Evolutionary conservation across 371 early-diverging fungal species (phyloP), one percentile per base, ranked within the genome.

Genomic region (Coemansia sp.): DNA sequence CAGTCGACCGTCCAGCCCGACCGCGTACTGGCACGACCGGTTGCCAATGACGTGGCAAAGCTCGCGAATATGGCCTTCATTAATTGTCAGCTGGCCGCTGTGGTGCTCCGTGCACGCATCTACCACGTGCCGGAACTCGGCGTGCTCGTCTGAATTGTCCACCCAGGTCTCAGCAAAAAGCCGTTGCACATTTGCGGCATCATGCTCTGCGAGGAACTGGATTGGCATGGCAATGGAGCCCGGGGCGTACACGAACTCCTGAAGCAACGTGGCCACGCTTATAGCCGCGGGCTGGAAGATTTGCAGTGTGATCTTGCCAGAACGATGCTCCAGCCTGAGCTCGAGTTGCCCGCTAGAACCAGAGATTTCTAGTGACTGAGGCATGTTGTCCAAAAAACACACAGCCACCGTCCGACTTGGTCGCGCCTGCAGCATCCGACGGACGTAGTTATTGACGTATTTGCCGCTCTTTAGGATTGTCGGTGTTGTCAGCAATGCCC

Each of bases 11-110:
- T 36, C 36, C 8, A 5, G 7, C n/a, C n/a, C 20, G 31, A 68
- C 92, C 92, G 4, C 7, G 40, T 10, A 57, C 9, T 88, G 81
- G 69, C 90, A 92, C 20, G 92, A 89, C 61, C 86, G 86, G 79
- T 95, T 95, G 57, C 91, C 91, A 35, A 97, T 88, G 63, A 87
- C 84, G 58, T 89, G 87, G 68, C 89, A 87, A 81, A 97, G 94
- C 33, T 87, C 84, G 82, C 80, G 59, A 80, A 82, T 30, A 63
- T 30, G 30, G 0, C 56, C 48, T n/a, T 53, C 34, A 2, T 55
- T 59, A 4, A 72, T 60, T 1, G 42, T 45, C 12, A 51, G 20
- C 35, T 26, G 63, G 34, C 39, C 60, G 36, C 47, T 41, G 10
- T 43, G 34, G 10, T 10, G 3, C 2, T 11, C 38, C 26, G 63